These are phyloP conservation scores for Didymella keratinophila DNA, from an alignment of 2,329 filamentous ascomycete genomes.

Conservation along the genomic window DNA sequence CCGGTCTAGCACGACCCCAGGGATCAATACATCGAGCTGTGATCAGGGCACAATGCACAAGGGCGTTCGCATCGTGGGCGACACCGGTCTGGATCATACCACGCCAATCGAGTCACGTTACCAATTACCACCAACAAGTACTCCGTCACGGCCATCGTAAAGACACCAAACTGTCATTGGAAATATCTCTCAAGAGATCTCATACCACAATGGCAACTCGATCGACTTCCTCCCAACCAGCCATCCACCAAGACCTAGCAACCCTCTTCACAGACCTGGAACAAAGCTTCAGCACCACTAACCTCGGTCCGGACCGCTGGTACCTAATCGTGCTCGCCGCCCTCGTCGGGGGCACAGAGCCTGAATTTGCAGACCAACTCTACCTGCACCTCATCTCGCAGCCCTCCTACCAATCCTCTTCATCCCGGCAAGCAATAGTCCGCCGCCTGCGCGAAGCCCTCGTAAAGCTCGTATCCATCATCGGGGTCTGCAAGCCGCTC, in stretches of 20 bases:
- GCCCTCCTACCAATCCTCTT: constrained; percentile 55
- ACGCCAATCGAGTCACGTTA: too few relatives aligned
- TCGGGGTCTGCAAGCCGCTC: constrained; percentile 70
- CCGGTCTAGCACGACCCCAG: background rate
- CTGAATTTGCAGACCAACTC: constrained; percentile 61
- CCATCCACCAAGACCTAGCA: constrained; percentile 1
- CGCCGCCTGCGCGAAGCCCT: constrained; percentile 65
- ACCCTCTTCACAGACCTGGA: constrained; percentile 4
- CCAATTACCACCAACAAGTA: too few relatives aligned
- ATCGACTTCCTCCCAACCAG: background rate
- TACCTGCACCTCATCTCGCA: constrained; percentile 64
- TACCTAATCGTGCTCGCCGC: constrained; percentile 55
- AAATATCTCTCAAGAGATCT: too few relatives aligned
- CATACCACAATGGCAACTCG: background rate
- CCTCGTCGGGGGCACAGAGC: constrained; percentile 60
- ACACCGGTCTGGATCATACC: too few relatives aligned
- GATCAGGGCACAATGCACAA: too few relatives aligned
- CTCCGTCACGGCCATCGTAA: too few relatives aligned
- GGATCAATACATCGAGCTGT: background rate
- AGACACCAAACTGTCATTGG: too few relatives aligned
- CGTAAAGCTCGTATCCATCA: constrained; percentile 63
- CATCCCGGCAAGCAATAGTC: constrained; percentile 58
- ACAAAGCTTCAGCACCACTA: constrained; percentile 36
- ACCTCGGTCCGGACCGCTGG: constrained; percentile 56
- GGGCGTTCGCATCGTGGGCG: too few relatives aligned